Evolutionary conservation across 1,139 yeast genomes (phyloP), one percentile per base, ranked within the genome.

Genomic region (Lodderomyces theae): DNA sequence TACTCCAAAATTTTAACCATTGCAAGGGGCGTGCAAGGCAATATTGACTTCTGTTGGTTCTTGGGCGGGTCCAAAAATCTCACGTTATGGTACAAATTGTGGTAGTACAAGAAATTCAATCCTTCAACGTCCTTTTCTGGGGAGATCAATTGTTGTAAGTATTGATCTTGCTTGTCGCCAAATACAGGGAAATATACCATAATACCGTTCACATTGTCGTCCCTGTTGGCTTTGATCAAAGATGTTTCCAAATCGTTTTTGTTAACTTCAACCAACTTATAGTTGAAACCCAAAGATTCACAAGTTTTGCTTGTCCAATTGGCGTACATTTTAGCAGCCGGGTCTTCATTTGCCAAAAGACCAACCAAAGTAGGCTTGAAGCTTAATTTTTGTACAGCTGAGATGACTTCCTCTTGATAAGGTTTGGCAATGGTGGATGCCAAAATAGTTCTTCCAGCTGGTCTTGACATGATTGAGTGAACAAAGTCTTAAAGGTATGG

Each of bases 101-200:
- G 95, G 62, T 92, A 84, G 65, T 89, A 92, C 54, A 86, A 68
- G 64, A 88, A 92, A 57, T 92, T 88, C 53, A 92, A 72, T 2
- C 98, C 98, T 64, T 92, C 98, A 18, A 94, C 97, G 55, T 92
- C 98, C 61, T 92, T 92, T 48, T 87, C 90, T 24, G 84, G 71
- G 16, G 85, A 69, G 10, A 92, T 89, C 47, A 89, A 84, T 64
- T 92, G 97, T 64, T 92, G 97, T 43, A 92, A 66, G 60, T 94
- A 92, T 62, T 86, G 96, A 60, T 92, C 98, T 64, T 92, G 98
- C 47, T 86, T 79, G 58, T 87, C 88, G 2, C 96, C 96, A 64
- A 88, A 92, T 3, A 92, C 97, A 1, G 98, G 98, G 76, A 90
- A 92, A 63, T 92, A 92, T n/a, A 92, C 92, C 89, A 92, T 89